These are phyloP conservation scores for Solanum appendiculatum DNA, from an alignment of 257 asterid genomes.

Conservation along the genomic window DNA sequence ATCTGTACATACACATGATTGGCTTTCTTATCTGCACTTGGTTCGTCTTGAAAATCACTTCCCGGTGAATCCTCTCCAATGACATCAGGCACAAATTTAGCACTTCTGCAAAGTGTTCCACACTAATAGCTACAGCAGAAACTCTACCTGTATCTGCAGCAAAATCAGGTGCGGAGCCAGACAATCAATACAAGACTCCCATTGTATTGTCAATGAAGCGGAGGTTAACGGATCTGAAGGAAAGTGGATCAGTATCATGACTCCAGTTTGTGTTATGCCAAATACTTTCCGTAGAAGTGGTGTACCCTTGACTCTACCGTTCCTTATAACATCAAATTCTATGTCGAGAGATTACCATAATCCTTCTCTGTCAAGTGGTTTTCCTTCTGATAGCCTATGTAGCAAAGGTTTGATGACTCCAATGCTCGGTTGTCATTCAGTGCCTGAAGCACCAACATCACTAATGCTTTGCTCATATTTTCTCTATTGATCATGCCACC, in stretches of 20 bases:
- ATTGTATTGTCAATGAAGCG: slow-evolving; percentile 2
- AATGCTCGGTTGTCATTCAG: slow-evolving; percentile 64
- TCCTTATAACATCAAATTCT: no score
- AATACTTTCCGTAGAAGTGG: no score
- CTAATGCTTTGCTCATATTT: slow-evolving; percentile 91
- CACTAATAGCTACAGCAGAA: slow-evolving; percentile 26
- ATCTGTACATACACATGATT: no score
- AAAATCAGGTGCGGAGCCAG: neutral
- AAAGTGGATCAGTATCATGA: slow-evolving; percentile 25
- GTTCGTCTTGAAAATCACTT: slow-evolving; percentile 20
- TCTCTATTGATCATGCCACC: slow-evolving; percentile 81
- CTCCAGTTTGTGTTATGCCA: slow-evolving; percentile 35
- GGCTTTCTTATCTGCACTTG: slow-evolving; percentile 26
- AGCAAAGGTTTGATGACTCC: slow-evolving; percentile 12
- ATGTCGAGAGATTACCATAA: no score
- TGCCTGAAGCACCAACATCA: slow-evolving; percentile 86
- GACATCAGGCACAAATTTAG: slow-evolving; percentile 29
- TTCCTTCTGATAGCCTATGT: slow-evolving; percentile 31
- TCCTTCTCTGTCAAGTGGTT: no score
- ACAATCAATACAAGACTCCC: neutral
- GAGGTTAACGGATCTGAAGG: slow-evolving; percentile 54
- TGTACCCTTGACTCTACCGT: no score
- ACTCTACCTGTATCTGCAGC: slow-evolving; percentile 30
- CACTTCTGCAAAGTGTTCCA: slow-evolving; percentile 21
- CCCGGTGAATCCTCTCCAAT: slow-evolving; percentile 32